A percentile compares a stretch with the other conserved stretches of the same genome.
These are phyloP conservation scores for Monosporascus ibericus DNA, from an alignment of 2,329 filamentous ascomycete genomes.

Conservation along the genomic window DNA sequence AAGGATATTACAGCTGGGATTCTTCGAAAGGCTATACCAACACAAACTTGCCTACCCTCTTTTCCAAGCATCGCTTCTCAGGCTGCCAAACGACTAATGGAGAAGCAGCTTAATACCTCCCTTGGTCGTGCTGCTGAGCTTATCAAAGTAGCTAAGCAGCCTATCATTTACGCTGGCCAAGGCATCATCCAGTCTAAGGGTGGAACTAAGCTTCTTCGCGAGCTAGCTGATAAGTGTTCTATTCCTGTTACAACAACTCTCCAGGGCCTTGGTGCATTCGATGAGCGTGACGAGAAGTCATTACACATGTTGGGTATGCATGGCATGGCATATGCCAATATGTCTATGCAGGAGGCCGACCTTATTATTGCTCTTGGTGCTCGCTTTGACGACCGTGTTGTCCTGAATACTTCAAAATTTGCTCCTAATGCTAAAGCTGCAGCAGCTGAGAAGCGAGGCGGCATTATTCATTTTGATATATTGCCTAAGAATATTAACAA, in stretches of 20 bases:
- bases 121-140: slow-evolving; percentile 74
- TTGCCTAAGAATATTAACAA: slow-evolving; percentile 99
- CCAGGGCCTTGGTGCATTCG: slow-evolving; percentile 85
- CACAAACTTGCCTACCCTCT: slow-evolving; percentile 63
- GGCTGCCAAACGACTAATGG: slow-evolving; percentile 67
- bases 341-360: slow-evolving; percentile 97
- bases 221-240: slow-evolving; percentile 81
- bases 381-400: slow-evolving; percentile 95
- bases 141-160: slow-evolving; percentile 86
- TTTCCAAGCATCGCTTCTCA: slow-evolving; percentile 81
- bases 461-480: slow-evolving; percentile 96
- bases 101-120: slow-evolving; percentile 66
- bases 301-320: slow-evolving; percentile 99
- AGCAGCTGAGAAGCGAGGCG: slow-evolving; percentile 77
- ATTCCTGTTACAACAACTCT: slow-evolving; percentile 96
- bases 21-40: slow-evolving; percentile 77
- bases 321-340: slow-evolving; percentile 93
- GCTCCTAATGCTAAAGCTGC: slow-evolving; percentile 83
- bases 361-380: slow-evolving; percentile 91
- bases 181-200: slow-evolving; percentile 77
- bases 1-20: slow-evolving; percentile 92
- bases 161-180: slow-evolving; percentile 90
- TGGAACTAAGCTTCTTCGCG: slow-evolving; percentile 72
- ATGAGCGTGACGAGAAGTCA: slow-evolving; percentile 89
- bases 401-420: slow-evolving; percentile 73